Conservation (phyloP, 441 rosid species). For the Gossypium davidsonii region DNA sequence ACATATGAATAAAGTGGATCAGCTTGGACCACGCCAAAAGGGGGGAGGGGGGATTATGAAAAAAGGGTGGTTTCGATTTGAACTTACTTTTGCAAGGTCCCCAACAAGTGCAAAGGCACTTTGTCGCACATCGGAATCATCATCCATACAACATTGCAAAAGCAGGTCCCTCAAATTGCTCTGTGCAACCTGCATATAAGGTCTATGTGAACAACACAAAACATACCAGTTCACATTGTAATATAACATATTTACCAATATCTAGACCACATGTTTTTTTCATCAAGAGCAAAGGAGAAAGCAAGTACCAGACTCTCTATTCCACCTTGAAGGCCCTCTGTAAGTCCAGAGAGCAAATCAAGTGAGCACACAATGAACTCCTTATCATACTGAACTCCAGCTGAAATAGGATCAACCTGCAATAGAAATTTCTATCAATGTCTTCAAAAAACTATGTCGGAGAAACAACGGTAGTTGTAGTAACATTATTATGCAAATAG, state of each 20-base stretch:
- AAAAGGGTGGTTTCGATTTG: neutral
- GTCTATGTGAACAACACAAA: neutral
- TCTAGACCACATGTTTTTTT: neutral
- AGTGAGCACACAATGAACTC: slow-evolving; percentile 91
- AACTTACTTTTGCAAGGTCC: slow-evolving; percentile 87
- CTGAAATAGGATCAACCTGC: slow-evolving; percentile 75
- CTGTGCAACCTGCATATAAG: slow-evolving; percentile 58
- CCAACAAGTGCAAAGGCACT: slow-evolving; percentile 99
- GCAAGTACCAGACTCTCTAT: slow-evolving; percentile 83
- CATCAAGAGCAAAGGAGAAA: slow-evolving; percentile 13
- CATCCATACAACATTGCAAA: slow-evolving; percentile 89
- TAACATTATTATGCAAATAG: slow-evolving; percentile 1
- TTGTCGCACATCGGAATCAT: slow-evolving; percentile 81
- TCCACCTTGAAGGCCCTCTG: slow-evolving; percentile 92
- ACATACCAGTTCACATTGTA: neutral
- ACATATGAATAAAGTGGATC: slow-evolving; percentile 4
- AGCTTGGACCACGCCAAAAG: neutral
- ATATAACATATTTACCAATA: neutral
- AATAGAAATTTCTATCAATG: slow-evolving; percentile 17
- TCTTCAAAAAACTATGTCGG: slow-evolving; percentile 6
- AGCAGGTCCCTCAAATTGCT: slow-evolving; percentile 83
- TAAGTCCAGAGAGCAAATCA: slow-evolving; percentile 95
- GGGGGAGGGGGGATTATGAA: neutral
- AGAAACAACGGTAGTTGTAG: neutral
- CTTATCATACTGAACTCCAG: slow-evolving; percentile 77